Evolutionary conservation across 2,329 filamentous ascomycete genomes (phyloP), one percentile per base, ranked within the genome.

Genomic region (Neofusicoccum cordaticola): DNA sequence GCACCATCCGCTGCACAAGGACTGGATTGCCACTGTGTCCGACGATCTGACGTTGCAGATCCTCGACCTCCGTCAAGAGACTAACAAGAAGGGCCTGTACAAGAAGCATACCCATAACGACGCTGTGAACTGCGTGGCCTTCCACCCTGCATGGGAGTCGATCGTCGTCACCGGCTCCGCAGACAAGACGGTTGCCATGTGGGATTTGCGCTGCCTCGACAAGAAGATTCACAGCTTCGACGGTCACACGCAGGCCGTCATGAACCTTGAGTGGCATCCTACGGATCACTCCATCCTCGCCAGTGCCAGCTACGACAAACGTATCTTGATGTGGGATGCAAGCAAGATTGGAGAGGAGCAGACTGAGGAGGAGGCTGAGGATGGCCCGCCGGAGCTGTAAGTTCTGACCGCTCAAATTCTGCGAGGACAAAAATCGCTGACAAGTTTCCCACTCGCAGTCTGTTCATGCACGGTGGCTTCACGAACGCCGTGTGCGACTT

Each of bases 381-480:
- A 99, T 74, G 95, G 95, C 0, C 91, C 93, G 1, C 94, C 95
- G 60, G 95, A 99, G 79, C 83, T 99, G 90, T 95, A 84, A 80
- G 90, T 86, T 68, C 4, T 17, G 5, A 39, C 62, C 45, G 2
- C 37, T 34, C 6, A 12, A 52, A 31, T 31, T 31, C 27, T 7
- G 27, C 27, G 27, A 31, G 27, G 27, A 31, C 6, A 31, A 4
- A 31, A 31, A 31, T 12, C 47, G 50, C 27, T 58, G 44, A 60
- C 41, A 15, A 17, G 15, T 44, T 15, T 35, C 31, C 35, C 35
- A 35, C 22, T 48, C 11, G 12, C 67, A 93, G 91, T 52, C 82
- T 99, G 1, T 99, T 99, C 80, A 98, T 99, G 93, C 95, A 99
- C 73, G 95, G 95, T 67, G 95, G 95, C 37, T 96, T 99, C 81